Base-by-base conservation (phyloP, 2,329 filamentous ascomycete genomes). In the Colletotrichum sp. region DNA sequence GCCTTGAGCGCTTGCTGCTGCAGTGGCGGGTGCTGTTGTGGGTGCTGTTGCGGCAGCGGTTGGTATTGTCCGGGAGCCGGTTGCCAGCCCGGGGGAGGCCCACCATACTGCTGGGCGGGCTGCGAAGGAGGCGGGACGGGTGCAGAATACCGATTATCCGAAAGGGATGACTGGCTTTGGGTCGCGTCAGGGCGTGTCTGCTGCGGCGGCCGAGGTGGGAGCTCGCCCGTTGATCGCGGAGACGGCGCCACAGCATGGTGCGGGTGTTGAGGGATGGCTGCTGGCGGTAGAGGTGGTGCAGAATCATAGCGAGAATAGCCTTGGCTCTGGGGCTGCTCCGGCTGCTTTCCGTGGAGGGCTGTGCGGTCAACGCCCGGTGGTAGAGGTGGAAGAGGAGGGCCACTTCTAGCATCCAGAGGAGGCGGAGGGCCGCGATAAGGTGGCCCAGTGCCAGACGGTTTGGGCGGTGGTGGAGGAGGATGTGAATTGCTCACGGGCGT, bases 401-500 rank as follows among this genome's bases (percentile, higher is more conserved):
- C 80, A 64, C 80, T 79, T 32, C 64, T 76, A 13, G 34, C 57
- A 34, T 66, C 68, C 60, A 36, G 65, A 75, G 26, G 77, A 39
- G 16, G 78, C 69, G 78, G 80, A 70, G 77, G 82, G 59, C 77
- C 74, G 10, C 82, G 79, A 63, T 81, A 81, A n/a, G 81, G 78
- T 30, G 84, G 84, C 55, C 85, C 83, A 9, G 85, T 82, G 77
- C 82, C 77, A 72, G 79, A 77, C 77, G 87, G 80, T 84, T 93
- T 93, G 1, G 91, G 92, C 0, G 92, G 90, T 2, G 89, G 89
- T 6, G 88, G 88, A 0, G 89, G 89, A 5, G 88, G 87, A 12
- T 84, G 84, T 8, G 81, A 78, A 60, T 84, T 83, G 64, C 78
- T 80, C 8, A 79, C 78, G 63, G 79, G 86, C 78, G 80, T 86